Evolutionary conservation across 1,139 yeast species (phyloP), one percentile per base, ranked within the genome.

Genomic region (Blastobotrys persicus): DNA sequence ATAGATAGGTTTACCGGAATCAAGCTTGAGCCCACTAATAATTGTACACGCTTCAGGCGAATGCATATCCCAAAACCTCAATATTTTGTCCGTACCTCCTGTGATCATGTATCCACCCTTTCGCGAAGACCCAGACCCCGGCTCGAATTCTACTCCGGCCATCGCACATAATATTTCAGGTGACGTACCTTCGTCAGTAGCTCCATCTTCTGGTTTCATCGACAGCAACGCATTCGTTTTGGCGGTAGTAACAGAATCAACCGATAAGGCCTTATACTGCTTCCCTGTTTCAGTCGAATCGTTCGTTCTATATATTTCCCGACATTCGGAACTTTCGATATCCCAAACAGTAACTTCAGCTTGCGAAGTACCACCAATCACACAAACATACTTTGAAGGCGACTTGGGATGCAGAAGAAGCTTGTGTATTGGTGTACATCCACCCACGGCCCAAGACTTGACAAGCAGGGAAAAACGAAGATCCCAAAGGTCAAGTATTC

Each of bases 401-500:
- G 65, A 63, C 23, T 72, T 61, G 0, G 84, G 79, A 32, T 80
- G 71, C 2, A 73, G 53, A 9, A 66, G 64, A 7, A 86, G 61
- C 34, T 73, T 64, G 13, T 68, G 66, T 13, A 87, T 79, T 0
- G 81, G 78, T 20, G 66, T 47, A 9, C 56, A 68, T 13, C 74
- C 72, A 13, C 74, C 75, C 43, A 85, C 72, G 5, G 76, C 75
- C 82, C 89, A 86, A 1, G 83, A 71, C 53, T 78, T 82, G 26
- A 87, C 71, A 43, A 78, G 68, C 0, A 85, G 57, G 35, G 74
- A 74, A 63, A 88, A 88, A 48, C 96, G 71, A 40, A 86, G 59
- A 65, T 91, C 97, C 95, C 96, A 89, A 17, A 92, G 66, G 54
- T 81, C 81, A 31, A 92, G 64, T 0, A 83, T 69, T 1, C 98